Conservation (phyloP, 208 protist species). For the Leishmania guyanensis region DNA sequence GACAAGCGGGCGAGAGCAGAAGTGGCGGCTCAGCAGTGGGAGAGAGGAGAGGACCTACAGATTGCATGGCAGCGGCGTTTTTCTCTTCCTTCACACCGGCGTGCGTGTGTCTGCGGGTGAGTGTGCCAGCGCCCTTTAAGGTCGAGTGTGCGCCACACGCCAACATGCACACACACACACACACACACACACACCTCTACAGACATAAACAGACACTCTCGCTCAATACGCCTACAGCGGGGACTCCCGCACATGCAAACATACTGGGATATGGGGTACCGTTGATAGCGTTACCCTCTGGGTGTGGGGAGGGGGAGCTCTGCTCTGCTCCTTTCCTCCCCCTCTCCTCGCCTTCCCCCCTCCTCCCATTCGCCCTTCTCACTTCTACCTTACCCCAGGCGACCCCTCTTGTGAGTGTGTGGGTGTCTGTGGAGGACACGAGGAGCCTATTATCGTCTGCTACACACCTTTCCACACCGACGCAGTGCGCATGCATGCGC, state of each 20-base stretch:
- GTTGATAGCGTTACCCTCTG: neutral
- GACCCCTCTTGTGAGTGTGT: neutral
- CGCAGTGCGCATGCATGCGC: neutral
- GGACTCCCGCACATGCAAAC: neutral
- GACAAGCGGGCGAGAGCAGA: neutral
- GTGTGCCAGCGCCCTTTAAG: neutral
- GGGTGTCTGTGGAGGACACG: neutral
- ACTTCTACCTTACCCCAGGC: neutral
- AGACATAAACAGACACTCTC: neutral
- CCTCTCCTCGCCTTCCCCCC: neutral
- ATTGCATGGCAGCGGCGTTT: neutral
- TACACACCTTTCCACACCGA: neutral
- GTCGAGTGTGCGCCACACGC: neutral
- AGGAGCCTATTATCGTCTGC: neutral
- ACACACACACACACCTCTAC: neutral
- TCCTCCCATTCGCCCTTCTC: neutral
- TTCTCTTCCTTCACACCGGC: neutral
- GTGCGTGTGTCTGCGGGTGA: neutral
- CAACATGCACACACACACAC: neutral
- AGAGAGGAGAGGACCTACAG: neutral
- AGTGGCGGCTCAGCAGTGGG: neutral
- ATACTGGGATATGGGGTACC: neutral
- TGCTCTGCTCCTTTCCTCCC: neutral
- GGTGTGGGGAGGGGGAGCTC: neutral
- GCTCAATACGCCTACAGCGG: neutral